phyloP scores from a whole-genome alignment of 495 filamentous ascomycete species.

The Annulohypoxylon maeteangense region DNA sequence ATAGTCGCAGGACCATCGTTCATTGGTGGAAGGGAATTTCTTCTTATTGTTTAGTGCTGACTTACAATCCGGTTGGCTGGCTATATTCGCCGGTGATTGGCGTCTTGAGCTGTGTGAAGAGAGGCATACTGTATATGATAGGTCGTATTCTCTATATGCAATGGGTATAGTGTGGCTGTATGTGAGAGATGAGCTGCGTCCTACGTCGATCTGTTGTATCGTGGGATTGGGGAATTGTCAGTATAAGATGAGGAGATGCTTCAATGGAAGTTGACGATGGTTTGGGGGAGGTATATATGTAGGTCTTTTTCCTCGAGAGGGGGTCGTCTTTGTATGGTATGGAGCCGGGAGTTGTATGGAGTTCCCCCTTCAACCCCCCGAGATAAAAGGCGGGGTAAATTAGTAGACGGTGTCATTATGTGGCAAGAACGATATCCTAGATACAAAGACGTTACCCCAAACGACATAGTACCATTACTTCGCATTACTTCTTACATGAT shows the following conservation, averaged over 20 bases:
- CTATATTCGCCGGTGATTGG: slow-evolving; percentile 77
- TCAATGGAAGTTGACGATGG: neutral
- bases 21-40: slow-evolving; percentile 17
- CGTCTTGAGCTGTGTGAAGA: slow-evolving; percentile 70
- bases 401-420: slow-evolving; percentile 9
- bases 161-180: neutral
- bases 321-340: slow-evolving; percentile 27
- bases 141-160: slow-evolving; percentile 3
- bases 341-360: neutral
- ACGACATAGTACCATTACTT: slow-evolving; percentile 6
- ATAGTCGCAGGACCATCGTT: neutral
- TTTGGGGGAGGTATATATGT: slow-evolving; percentile 13
- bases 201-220: slow-evolving; percentile 6
- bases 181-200: neutral
- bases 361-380: neutral
- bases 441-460: slow-evolving; percentile 22
- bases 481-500: neutral
- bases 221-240: neutral
- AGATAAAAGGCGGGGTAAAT: slow-evolving; percentile 39
- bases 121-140: slow-evolving; percentile 56
- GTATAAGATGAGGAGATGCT: neutral
- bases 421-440: neutral
- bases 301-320: neutral
- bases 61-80: slow-evolving; percentile 91
- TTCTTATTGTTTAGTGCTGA: slow-evolving; percentile 35